Base-by-base conservation (phyloP, 176 grass and related monocot genomes). In the Avena sativa region DNA sequence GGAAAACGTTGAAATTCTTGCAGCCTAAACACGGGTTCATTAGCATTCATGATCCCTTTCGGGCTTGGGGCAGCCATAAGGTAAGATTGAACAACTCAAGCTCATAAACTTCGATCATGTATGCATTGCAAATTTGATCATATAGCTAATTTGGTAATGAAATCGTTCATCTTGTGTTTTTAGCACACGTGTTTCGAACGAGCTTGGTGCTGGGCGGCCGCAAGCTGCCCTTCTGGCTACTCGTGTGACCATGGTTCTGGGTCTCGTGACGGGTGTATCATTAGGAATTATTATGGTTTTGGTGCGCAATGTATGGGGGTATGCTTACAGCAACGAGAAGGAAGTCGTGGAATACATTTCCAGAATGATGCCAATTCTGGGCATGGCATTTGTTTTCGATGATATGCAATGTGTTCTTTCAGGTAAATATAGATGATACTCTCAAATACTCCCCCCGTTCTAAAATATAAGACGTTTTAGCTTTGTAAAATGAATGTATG, bases 101-200 rank as follows among this genome's bases (percentile, higher is more conserved):
- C 23, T 19, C 61, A 9, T 28, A 34, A 48, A 38, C 5, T 44
- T 69, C 21, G 58, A 21, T 19, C 23, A 71, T 61, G 9, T 8
- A 26, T 17, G 40, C 17, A 44, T 52, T 50, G 26, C 32, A 17
- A 16, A 3, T 34, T 32, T 2, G 34, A 61, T 28, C 49, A 48
- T 56, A 21, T 46, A 19, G 38, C 64, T 12, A 59, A 26, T 47
- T 17, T 28, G 2, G 64, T 17, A 14, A 51, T 44, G 2, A 53
- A 2, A 30, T 20, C 30, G 30, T 69, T 70, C 3, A 50, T 28
- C 43, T 61, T 51, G 9, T 4, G 4, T 6, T 57, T 32, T 21
- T 50, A 97, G 95, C 69, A 97, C 95, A 11, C 89, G 92, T 14
- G 92, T 97, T 66, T 97, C 92, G 56, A 97, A 97, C 79, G 93